These are phyloP conservation scores for Schizonepeta tenuifolia DNA, from an alignment of 257 asterid genomes.

Conservation along the genomic window DNA sequence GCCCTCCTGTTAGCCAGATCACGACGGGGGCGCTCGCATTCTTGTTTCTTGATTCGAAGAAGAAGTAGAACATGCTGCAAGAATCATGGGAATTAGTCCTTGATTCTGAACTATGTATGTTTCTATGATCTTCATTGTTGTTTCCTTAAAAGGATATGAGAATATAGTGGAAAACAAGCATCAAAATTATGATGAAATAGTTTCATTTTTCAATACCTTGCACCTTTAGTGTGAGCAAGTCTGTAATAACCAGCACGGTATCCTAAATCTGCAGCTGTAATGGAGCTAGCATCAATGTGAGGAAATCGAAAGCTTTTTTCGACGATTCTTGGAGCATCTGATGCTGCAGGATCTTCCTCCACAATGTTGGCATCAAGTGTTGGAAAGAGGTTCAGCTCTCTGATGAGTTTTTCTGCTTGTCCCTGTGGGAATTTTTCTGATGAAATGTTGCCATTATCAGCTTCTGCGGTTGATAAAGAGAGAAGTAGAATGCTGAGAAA, in stretches of 20 bases:
- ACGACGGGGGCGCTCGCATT: constrained; percentile 64
- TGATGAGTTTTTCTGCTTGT: constrained; percentile 45
- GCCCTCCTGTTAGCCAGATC: constrained; percentile 85
- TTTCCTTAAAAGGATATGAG: background rate
- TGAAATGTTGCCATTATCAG: background rate
- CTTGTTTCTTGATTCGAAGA: constrained; percentile 69
- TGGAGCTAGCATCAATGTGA: constrained; percentile 7
- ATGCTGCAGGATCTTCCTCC: background rate
- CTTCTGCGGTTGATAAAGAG: constrained; percentile 24
- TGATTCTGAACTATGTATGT: background rate
- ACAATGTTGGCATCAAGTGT: constrained; percentile 43
- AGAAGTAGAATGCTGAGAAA: background rate
- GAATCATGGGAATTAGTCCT: background rate
- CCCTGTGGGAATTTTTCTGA: constrained; percentile 12
- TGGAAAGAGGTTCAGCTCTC: constrained; percentile 56
- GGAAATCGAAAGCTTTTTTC: constrained; percentile 52
- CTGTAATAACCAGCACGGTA: constrained; percentile 78
- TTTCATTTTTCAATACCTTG: constrained; percentile 45
- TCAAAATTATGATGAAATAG: too few species aligned
- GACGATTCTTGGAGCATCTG: constrained; percentile 36
- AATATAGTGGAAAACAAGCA: background rate
- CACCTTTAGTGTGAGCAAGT: constrained; percentile 55
- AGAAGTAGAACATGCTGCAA: constrained; percentile 83
- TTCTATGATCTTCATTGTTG: background rate
- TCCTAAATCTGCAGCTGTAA: constrained; percentile 47